Conservation (phyloP, 371 early-diverging fungal genomes). For the Mucor sp. region DNA sequence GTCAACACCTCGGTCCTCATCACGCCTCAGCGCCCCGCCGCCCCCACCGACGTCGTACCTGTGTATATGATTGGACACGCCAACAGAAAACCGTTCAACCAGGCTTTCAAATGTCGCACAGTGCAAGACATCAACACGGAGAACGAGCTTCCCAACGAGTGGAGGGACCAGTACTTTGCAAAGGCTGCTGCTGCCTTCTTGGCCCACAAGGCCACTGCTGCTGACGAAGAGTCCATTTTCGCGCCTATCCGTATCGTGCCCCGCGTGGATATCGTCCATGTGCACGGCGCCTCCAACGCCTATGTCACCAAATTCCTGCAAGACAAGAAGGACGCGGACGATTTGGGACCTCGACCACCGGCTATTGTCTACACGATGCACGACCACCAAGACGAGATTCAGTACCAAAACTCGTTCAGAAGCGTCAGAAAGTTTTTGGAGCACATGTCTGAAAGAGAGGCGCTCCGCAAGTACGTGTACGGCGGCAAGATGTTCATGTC, state of each 20-base stretch:
- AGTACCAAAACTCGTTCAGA: conserved; percentile 53
- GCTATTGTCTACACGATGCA: conserved; percentile 67
- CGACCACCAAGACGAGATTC: conserved; percentile 63
- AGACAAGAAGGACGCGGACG: conserved; percentile 34
- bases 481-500: conserved; percentile 65
- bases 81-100: conserved; percentile 54
- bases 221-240: conserved; percentile 59
- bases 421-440: conserved; percentile 61
- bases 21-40: conserved; percentile 20
- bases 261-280: conserved; percentile 62
- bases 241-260: conserved; percentile 35
- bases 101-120: conserved; percentile 54
- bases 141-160: conserved; percentile 60
- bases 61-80: conserved; percentile 68
- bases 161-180: conserved; percentile 66
- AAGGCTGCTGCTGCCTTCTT: conserved; percentile 67
- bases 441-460: neutral
- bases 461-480: conserved; percentile 44
- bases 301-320: conserved; percentile 56
- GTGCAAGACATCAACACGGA: conserved; percentile 52
- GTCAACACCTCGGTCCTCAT: conserved; percentile 26
- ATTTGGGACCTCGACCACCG: conserved; percentile 52
- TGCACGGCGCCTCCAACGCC: conserved; percentile 69
- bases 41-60: conserved; percentile 33
- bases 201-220: conserved; percentile 50